A percentile compares a stretch with the other conserved stretches of the same genome.
Evolutionary conservation across 306 rosid genomes (phyloP).

Genomic region (Geum urbanum): DNA sequence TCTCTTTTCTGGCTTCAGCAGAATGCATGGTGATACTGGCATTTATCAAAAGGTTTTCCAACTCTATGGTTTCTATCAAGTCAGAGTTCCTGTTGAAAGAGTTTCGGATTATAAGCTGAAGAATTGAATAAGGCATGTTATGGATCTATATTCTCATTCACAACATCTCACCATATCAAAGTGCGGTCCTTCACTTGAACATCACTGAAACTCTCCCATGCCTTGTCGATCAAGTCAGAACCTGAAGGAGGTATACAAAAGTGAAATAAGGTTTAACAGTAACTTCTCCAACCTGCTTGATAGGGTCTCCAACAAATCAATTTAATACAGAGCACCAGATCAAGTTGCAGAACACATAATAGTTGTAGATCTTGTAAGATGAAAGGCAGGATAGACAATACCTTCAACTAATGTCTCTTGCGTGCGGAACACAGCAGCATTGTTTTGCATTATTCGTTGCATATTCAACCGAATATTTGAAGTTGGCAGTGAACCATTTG

Average conservation of each 20-base stretch:
- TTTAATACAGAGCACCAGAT: background rate
- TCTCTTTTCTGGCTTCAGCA: slow-evolving; percentile 95
- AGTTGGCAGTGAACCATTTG: slow-evolving; percentile 83
- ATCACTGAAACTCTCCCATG: slow-evolving; percentile 69
- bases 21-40: slow-evolving; percentile 87
- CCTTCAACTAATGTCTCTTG: slow-evolving; percentile 94
- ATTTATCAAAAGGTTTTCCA: slow-evolving; percentile 89
- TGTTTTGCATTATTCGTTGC: slow-evolving; percentile 94
- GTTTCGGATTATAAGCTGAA: slow-evolving; percentile 2
- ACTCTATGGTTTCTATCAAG: slow-evolving; percentile 75
- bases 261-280: background rate
- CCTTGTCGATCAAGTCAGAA: slow-evolving; percentile 61
- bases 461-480: slow-evolving; percentile 78
- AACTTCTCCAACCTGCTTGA: background rate
- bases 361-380: background rate
- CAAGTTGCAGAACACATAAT: background rate
- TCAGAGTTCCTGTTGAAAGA: slow-evolving; percentile 67
- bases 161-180: slow-evolving; percentile 61
- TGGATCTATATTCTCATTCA: background rate
- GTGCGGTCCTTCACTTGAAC: slow-evolving; percentile 64
- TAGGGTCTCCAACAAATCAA: background rate
- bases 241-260: slow-evolving; percentile 39
- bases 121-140: slow-evolving; percentile 1
- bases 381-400: slow-evolving; percentile 4
- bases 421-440: slow-evolving; percentile 98